Evolutionary conservation across 2,329 filamentous ascomycete genomes (phyloP).

Genomic region (Exophiala lecanii-corni): DNA sequence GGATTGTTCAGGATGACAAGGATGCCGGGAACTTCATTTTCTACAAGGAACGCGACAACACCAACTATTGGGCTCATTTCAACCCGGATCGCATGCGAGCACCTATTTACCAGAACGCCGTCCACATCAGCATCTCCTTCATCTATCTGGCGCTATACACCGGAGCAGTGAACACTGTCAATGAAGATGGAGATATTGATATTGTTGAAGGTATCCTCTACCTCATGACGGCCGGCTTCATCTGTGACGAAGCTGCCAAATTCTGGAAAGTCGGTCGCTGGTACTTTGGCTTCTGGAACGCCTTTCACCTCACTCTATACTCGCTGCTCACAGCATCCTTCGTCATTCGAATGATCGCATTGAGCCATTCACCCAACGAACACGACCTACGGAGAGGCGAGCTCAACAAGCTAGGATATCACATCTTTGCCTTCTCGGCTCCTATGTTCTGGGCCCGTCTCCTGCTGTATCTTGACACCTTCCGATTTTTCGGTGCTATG

Average conservation of each 20-base stretch:
- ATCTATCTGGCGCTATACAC: constrained; percentile 84
- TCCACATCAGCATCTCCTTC: constrained; percentile 79
- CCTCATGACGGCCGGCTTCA: constrained; percentile 83
- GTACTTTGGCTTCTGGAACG: constrained; percentile 95
- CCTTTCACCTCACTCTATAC: constrained; percentile 85
- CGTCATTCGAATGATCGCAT: constrained; percentile 70
- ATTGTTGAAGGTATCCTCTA: constrained; percentile 79
- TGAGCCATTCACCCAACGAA: constrained; percentile 55
- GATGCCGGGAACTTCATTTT: constrained; percentile 86
- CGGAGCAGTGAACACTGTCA: constrained; percentile 88
- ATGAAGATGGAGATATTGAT: constrained; percentile 77
- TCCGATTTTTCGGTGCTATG: constrained; percentile 98
- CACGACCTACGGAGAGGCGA: constrained; percentile 49
- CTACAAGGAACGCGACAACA: constrained; percentile 77
- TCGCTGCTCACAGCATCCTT: constrained; percentile 72
- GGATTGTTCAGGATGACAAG: constrained; percentile 92
- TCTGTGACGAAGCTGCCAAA: constrained; percentile 82
- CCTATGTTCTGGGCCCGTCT: constrained; percentile 97
- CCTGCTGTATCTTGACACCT: constrained; percentile 84
- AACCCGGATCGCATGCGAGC: constrained; percentile 93
- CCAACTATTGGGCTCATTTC: constrained; percentile 72
- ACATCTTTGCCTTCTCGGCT: constrained; percentile 86
- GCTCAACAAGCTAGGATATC: constrained; percentile 82
- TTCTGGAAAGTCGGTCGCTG: constrained; percentile 89
- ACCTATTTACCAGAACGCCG: constrained; percentile 85